phyloP scores from a whole-genome alignment of 257 asterid genomes.

The Verbascum thapsus region DNA sequence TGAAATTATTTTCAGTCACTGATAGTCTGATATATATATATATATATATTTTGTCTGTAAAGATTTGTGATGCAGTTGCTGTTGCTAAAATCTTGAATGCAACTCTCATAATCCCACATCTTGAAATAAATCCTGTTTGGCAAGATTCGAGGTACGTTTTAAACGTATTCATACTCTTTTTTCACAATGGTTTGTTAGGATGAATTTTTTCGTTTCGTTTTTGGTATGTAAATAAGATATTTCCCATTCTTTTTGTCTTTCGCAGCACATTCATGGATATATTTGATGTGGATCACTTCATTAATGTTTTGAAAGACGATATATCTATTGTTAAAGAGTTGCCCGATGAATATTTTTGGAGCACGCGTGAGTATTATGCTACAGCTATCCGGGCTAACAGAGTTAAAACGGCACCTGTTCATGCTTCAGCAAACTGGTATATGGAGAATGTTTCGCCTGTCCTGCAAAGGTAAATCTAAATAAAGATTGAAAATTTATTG shows the following conservation, averaged over 20 bases:
- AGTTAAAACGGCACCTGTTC: conserved; percentile 90
- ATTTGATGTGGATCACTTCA: conserved; percentile 95
- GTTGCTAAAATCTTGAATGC: conserved; percentile 95
- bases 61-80: conserved; percentile 99
- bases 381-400: conserved; percentile 89
- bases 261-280: conserved; percentile 89
- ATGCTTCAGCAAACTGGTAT: conserved; percentile 97
- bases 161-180: conserved; percentile 13
- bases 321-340: conserved; percentile 75
- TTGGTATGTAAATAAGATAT: conserved; percentile 5
- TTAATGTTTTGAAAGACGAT: conserved; percentile 79
- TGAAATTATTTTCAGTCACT: conserved; percentile 18
- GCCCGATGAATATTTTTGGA: conserved; percentile 89
- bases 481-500: neutral
- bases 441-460: conserved; percentile 80
- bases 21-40: neutral
- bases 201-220: conserved; percentile 6
- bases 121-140: conserved; percentile 98
- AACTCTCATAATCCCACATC: conserved; percentile 88
- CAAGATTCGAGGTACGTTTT: conserved; percentile 81
- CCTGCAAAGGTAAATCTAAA: conserved; percentile 64
- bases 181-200: neutral
- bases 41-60: conserved; percentile 19
- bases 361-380: conserved; percentile 93
- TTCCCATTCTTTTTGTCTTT: neutral